Evolutionary conservation across 176 grass and related monocot species (phyloP).

Genomic region (Phoenix roebelenii): DNA sequence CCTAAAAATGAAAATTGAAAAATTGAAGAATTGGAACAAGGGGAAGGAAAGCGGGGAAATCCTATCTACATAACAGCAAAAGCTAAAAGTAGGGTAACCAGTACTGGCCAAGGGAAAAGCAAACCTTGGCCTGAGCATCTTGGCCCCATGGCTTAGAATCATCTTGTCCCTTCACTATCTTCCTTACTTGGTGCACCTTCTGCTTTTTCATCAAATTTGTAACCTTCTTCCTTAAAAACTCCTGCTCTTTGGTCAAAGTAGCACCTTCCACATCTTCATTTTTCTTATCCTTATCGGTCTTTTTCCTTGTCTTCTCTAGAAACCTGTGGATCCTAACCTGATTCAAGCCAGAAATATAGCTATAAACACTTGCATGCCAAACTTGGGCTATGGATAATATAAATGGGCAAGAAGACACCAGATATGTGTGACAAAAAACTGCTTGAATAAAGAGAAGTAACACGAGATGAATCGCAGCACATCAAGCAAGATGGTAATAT

Average conservation of each 20-base stretch:
- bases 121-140: conserved; percentile 84
- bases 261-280: conserved; percentile 33
- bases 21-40: conserved; percentile 4
- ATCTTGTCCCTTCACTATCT: conserved; percentile 67
- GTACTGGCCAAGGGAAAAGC: neutral
- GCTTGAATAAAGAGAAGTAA: no score
- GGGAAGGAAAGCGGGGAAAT: no score
- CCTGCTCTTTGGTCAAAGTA: conserved; percentile 36
- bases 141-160: conserved; percentile 78
- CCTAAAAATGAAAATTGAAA: conserved; percentile 33
- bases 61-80: no score
- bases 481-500: no score
- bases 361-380: no score
- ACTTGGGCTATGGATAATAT: no score
- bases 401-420: no score
- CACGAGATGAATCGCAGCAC: no score
- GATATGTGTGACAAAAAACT: no score
- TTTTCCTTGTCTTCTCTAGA: conserved; percentile 85
- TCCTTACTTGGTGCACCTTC: conserved; percentile 49
- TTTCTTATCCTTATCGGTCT: conserved; percentile 36
- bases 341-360: conserved; percentile 11
- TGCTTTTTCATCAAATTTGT: conserved; percentile 80
- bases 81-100: no score
- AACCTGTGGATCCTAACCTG: conserved; percentile 83
- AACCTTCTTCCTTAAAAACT: conserved; percentile 79